These are phyloP conservation scores for Sordaria brevicollis DNA, from an alignment of 495 filamentous ascomycete genomes.

Conservation along the genomic window DNA sequence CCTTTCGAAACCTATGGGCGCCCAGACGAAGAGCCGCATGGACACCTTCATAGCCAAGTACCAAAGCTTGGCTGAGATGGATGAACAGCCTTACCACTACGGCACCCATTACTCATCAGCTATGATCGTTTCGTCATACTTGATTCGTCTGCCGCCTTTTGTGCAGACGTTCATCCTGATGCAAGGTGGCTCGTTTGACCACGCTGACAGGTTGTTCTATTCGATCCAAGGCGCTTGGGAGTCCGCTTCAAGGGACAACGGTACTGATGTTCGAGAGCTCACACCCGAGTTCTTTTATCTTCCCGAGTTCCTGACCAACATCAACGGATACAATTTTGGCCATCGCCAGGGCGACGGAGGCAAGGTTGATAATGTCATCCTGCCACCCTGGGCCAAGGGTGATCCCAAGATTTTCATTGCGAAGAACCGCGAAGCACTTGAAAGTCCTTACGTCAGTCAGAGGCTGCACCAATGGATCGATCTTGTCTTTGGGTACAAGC, in stretches of 20 bases:
- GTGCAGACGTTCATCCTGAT: slow-evolving; percentile 95
- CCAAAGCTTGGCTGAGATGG: slow-evolving; percentile 83
- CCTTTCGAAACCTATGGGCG: slow-evolving; percentile 92
- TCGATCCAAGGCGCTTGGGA: slow-evolving; percentile 86
- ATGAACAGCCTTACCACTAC: slow-evolving; percentile 86
- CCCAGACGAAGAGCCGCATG: slow-evolving; percentile 67
- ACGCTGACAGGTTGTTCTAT: slow-evolving; percentile 90
- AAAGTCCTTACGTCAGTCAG: slow-evolving; percentile 87
- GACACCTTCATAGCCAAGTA: slow-evolving; percentile 73
- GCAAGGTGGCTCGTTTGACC: slow-evolving; percentile 93
- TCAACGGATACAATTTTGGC: slow-evolving; percentile 91
- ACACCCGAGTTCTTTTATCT: slow-evolving; percentile 97
- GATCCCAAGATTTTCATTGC: slow-evolving; percentile 93
- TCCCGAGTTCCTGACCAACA: slow-evolving; percentile 84
- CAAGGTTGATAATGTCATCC: slow-evolving; percentile 67
- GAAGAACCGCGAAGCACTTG: slow-evolving; percentile 87
- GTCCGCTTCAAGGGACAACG: slow-evolving; percentile 81
- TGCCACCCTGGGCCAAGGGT: slow-evolving; percentile 95
- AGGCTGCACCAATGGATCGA: slow-evolving; percentile 94
- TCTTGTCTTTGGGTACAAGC: slow-evolving; percentile 88
- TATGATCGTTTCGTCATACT: slow-evolving; percentile 95
- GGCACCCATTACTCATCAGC: slow-evolving; percentile 98
- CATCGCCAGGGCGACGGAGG: slow-evolving; percentile 68
- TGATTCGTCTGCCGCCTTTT: slow-evolving; percentile 91
- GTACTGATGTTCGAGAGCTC: slow-evolving; percentile 86